Base-by-base conservation (phyloP, 176 grass and related monocot species). In the Luzula sylvatica region DNA sequence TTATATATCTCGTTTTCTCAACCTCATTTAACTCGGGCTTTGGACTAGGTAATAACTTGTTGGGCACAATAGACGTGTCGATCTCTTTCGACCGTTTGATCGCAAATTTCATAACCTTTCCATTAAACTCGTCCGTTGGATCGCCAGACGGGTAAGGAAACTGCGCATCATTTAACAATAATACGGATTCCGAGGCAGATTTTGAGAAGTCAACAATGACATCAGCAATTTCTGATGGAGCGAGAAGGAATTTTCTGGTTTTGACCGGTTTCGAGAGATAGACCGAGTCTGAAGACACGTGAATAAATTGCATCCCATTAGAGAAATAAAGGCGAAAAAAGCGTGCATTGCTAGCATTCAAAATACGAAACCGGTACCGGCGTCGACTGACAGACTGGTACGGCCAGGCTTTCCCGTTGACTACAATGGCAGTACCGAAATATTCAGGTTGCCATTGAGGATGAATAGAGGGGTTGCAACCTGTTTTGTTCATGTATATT, bases 321-420 rank as follows among this genome's bases (percentile, higher is more conserved):
- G 72, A 66, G 13, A 89, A 75, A 42, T 59, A 77, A 24, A 83
- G 32, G 52, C 69, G 52, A 62, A 77, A 80, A 68, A 77, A 90
- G 26, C 86, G 80, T 1, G 86, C 86, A 52, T 90, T 90, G 72
- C 86, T 83, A 46, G 75, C 75, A 65, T 83, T 90, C 47, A 90
- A 54, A 61, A 90, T 80, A 38, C 86, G 80, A 65, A 90, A 64
- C 45, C 73, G 68, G 26, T 83, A 83, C 8, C 68, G 68, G 42
- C 68, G 73, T 12, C 63, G 80, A 20, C 50, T 38, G 63, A 83
- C 68, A 28, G 11, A 11, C 24, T 77, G 63, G 42, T 25, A 73
- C 0, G 80, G 80, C 80, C 80, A 83, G 3, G 68, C 80, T 50
- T 73, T 83, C 19, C 80, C 80, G 40, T 83, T 83, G 68, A 73